Percentiles rank a stretch among this genome's conserved stretches.
phyloP scores from a whole-genome alignment of 73 alveolate genomes.

The Diophrys appendiculata region DNA sequence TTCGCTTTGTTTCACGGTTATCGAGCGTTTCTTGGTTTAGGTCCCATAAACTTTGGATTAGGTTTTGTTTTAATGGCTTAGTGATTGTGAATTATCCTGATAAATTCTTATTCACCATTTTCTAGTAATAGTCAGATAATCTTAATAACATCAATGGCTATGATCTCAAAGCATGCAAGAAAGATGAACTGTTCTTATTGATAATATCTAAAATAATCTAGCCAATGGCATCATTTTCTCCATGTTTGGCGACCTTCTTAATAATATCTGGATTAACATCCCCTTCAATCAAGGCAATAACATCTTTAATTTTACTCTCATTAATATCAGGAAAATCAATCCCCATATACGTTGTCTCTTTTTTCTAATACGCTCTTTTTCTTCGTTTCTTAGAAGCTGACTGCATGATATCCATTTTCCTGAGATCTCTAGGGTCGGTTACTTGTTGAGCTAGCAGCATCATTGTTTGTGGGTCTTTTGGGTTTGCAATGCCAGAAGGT shows the following conservation, averaged over 20 bases:
- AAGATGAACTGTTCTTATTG: neutral
- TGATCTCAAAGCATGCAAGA: neutral
- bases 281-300: neutral
- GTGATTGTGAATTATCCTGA: neutral
- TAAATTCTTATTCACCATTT: no score
- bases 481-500: neutral
- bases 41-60: neutral
- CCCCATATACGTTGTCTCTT: constrained; percentile 15
- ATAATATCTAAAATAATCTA: no score
- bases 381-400: constrained; percentile 1
- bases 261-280: neutral
- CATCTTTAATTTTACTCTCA: neutral
- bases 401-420: neutral
- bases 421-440: neutral
- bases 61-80: neutral
- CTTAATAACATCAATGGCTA: neutral
- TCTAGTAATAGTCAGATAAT: neutral
- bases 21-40: neutral
- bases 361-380: constrained; percentile 15
- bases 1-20: neutral
- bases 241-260: neutral
- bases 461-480: neutral
- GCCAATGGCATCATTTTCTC: neutral
- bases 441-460: neutral
- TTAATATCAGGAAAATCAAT: constrained; percentile 4